A percentile compares a stretch with the other conserved stretches of the same genome.
Conservation (phyloP, 2,329 filamentous ascomycete genomes). For the Cytospora paraplurivora region DNA sequence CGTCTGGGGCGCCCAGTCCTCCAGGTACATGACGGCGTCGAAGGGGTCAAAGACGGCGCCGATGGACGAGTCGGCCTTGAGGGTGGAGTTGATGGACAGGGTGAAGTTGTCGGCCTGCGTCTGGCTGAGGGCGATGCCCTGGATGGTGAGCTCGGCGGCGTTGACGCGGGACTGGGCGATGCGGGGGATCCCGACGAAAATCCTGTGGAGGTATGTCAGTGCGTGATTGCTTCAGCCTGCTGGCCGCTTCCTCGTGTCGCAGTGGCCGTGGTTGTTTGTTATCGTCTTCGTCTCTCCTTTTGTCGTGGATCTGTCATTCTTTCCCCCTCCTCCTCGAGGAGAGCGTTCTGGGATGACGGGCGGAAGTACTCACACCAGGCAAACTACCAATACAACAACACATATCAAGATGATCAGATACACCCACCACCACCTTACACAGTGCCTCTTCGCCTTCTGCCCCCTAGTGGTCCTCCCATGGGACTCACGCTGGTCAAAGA, state of each 20-base stretch:
- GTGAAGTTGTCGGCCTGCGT: slow-evolving; percentile 48
- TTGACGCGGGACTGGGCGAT: slow-evolving; percentile 61
- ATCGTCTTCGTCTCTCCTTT: no score
- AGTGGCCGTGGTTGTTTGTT: not conserved
- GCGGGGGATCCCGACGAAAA: slow-evolving; percentile 58
- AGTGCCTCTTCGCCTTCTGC: slow-evolving; percentile 47
- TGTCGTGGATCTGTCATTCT: not conserved
- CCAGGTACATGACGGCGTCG: slow-evolving; percentile 56
- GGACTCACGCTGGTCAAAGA: slow-evolving; percentile 13
- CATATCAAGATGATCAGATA: slow-evolving; percentile 54
- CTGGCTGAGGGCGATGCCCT: slow-evolving; percentile 53
- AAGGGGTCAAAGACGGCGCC: slow-evolving; percentile 56
- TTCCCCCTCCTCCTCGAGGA: not conserved
- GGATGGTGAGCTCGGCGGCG: slow-evolving; percentile 53
- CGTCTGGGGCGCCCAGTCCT: slow-evolving; percentile 48
- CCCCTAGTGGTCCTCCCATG: not conserved
- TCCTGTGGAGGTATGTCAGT: slow-evolving; percentile 39
- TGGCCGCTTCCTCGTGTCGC: not conserved
- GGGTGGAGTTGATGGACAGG: slow-evolving; percentile 59
- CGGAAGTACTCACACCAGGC: slow-evolving; percentile 57
- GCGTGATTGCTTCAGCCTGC: not conserved
- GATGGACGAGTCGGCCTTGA: slow-evolving; percentile 53
- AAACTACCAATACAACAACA: slow-evolving; percentile 57
- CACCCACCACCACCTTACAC: slow-evolving; percentile 63
- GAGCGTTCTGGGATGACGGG: not conserved